phyloP scores from a whole-genome alignment of 208 protist species.

The Trypanosoma platydactyli region DNA sequence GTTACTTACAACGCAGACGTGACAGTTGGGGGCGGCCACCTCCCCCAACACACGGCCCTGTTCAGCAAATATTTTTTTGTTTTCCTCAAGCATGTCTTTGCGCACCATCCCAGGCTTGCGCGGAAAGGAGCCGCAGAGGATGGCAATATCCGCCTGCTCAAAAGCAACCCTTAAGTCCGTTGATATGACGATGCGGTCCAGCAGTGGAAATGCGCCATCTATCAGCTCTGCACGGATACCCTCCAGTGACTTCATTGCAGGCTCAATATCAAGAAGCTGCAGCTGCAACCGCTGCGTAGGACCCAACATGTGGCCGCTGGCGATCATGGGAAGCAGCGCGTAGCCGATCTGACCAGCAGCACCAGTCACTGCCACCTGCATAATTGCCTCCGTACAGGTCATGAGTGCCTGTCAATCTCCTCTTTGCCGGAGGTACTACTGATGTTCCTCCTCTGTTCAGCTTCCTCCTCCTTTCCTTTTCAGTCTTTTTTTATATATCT shows the following conservation, averaged over 20 bases:
- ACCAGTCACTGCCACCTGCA: conserved; percentile 92
- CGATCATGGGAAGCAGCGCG: conserved; percentile 92
- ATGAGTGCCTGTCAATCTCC: no score
- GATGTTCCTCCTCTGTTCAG: not conserved
- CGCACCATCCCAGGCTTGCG: conserved; percentile 95
- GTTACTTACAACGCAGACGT: conserved; percentile 95
- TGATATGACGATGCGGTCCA: conserved; percentile 78
- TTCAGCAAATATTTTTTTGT: conserved; percentile 95
- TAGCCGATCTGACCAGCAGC: conserved; percentile 98
- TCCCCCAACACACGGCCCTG: conserved; percentile 91
- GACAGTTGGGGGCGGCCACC: conserved; percentile 79
- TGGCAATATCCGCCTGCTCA: conserved; percentile 69
- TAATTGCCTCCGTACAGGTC: conserved; percentile 5
- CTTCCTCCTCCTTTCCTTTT: no score
- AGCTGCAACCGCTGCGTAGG: conserved; percentile 87
- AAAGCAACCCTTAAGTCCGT: conserved; percentile 82
- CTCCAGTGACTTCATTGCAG: conserved; percentile 72
- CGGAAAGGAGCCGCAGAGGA: conserved; percentile 88
- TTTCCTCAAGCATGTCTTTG: conserved; percentile 94
- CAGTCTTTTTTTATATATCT: not conserved
- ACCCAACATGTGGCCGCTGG: conserved; percentile 92
- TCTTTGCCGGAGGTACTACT: no score
- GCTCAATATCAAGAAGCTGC: conserved; percentile 88
- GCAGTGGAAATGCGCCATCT: conserved; percentile 93
- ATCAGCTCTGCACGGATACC: conserved; percentile 93